A percentile compares a stretch with the other conserved stretches of the same genome.
phyloP scores from a whole-genome alignment of 768 basidiomycete species.

The Auriscalpium vulgare region DNA sequence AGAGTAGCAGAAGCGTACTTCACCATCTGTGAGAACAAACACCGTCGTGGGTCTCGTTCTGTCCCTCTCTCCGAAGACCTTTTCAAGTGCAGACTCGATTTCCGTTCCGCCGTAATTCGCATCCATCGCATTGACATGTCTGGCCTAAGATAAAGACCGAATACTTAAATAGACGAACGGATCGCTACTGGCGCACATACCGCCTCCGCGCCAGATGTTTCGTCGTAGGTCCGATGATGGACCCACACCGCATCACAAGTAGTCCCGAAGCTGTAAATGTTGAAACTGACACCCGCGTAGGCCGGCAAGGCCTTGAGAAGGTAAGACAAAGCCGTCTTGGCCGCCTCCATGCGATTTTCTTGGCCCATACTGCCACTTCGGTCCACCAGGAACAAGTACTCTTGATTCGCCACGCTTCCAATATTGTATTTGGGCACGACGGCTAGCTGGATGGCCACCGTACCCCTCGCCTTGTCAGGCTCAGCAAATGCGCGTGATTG shows the following conservation, averaged over 20 bases:
- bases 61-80: conserved; percentile 29
- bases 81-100: conserved; percentile 32
- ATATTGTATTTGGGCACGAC: conserved; percentile 46
- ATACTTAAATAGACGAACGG: not conserved
- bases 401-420: conserved; percentile 35
- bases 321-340: conserved; percentile 38
- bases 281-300: conserved; percentile 35
- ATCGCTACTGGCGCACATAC: conserved; percentile 23
- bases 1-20: conserved; percentile 21
- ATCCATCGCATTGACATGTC: conserved; percentile 30
- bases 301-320: conserved; percentile 47
- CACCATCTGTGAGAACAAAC: conserved; percentile 55
- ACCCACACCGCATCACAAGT: conserved; percentile 26
- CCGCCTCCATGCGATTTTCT: no score
- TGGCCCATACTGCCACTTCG: conserved; percentile 54
- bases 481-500: conserved; percentile 51
- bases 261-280: conserved; percentile 49
- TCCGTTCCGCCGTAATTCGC: conserved; percentile 48
- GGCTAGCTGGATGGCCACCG: conserved; percentile 44
- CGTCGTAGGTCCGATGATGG: conserved; percentile 25
- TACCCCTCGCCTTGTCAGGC: conserved; percentile 21
- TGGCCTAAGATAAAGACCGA: conserved; percentile 24
- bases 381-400: conserved; percentile 57
- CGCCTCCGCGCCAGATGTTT: conserved; percentile 26
- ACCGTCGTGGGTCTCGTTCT: conserved; percentile 34